These are phyloP conservation scores for Sisymbrium irio DNA, from an alignment of 345 rosid genomes.

Conservation along the genomic window DNA sequence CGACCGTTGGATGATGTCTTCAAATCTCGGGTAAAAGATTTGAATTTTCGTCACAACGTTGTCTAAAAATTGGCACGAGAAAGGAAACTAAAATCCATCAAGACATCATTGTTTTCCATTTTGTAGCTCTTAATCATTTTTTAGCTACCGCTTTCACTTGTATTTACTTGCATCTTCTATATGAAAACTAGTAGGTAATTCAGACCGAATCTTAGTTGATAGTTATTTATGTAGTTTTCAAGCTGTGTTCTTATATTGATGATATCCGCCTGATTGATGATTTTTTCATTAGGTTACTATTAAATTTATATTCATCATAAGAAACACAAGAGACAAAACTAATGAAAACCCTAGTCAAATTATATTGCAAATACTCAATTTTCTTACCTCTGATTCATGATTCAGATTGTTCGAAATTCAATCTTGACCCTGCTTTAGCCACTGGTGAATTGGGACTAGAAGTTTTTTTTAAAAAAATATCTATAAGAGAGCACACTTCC, in stretches of 20 bases:
- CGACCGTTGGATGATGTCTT: conserved; percentile 22
- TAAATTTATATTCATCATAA: neutral
- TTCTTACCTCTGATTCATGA: neutral
- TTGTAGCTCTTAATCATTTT: neutral
- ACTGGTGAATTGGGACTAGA: conserved; percentile 64
- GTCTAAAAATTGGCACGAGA: conserved; percentile 17
- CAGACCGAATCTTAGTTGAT: conserved; percentile 5
- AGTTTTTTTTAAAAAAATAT: neutral
- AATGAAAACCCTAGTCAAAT: neutral
- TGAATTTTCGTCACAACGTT: conserved; percentile 9
- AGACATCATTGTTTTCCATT: neutral
- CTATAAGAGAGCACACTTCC: neutral
- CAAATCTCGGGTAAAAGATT: neutral
- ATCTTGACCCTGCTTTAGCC: conserved; percentile 57
- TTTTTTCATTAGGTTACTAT: neutral
- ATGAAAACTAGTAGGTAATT: neutral
- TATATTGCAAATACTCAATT: neutral
- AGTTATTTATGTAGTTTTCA: neutral
- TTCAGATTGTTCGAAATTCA: conserved; percentile 13
- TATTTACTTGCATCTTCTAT: neutral
- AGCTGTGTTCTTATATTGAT: neutral
- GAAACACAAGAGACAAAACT: neutral
- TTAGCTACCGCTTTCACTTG: neutral
- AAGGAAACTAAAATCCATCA: neutral
- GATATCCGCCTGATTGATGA: neutral